These are phyloP conservation scores for Orobanche coerulescens DNA, from an alignment of 257 asterid genomes.

Conservation along the genomic window DNA sequence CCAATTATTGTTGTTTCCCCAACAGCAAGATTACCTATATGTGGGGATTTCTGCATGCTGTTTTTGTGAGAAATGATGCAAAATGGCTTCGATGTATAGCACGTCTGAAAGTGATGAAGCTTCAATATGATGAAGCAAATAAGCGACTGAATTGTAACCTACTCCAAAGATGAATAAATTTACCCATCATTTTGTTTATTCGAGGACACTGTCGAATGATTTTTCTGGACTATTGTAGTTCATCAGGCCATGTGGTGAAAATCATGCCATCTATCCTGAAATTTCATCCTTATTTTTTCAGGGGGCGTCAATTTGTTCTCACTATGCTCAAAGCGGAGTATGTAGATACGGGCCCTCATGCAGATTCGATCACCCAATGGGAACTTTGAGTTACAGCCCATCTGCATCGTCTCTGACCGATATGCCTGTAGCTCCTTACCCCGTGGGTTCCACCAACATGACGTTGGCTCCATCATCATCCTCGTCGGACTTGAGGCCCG, in stretches of 20 bases:
- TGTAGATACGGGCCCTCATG: constrained; percentile 86
- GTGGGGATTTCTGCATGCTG: too few relatives aligned
- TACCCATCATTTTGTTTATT: not conserved
- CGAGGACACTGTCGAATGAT: too few relatives aligned
- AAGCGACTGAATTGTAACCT: too few relatives aligned
- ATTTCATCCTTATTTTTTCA: constrained; percentile 20
- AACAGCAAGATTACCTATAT: too few relatives aligned
- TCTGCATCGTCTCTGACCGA: constrained; percentile 86
- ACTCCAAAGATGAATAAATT: not conserved
- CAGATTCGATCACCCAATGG: constrained; percentile 85
- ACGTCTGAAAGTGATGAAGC: too few relatives aligned
- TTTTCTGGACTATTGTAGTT: too few relatives aligned
- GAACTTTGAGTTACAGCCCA: constrained; percentile 62
- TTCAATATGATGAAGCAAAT: too few relatives aligned
- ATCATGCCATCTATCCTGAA: not conserved
- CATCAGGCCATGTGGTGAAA: not conserved
- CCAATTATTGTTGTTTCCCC: too few relatives aligned
- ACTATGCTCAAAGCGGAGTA: constrained; percentile 67
- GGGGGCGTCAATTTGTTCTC: constrained; percentile 82
- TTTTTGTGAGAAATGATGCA: too few relatives aligned
- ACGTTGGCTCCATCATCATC: constrained; percentile 66
- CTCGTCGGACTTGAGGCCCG: constrained; percentile 44
- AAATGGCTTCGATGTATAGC: too few relatives aligned
- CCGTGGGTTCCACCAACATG: constrained; percentile 57
- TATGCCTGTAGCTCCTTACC: constrained; percentile 85